These are phyloP conservation scores for Alternaria angustiovoidea DNA, from an alignment of 2,329 filamentous ascomycete genomes.

Conservation along the genomic window DNA sequence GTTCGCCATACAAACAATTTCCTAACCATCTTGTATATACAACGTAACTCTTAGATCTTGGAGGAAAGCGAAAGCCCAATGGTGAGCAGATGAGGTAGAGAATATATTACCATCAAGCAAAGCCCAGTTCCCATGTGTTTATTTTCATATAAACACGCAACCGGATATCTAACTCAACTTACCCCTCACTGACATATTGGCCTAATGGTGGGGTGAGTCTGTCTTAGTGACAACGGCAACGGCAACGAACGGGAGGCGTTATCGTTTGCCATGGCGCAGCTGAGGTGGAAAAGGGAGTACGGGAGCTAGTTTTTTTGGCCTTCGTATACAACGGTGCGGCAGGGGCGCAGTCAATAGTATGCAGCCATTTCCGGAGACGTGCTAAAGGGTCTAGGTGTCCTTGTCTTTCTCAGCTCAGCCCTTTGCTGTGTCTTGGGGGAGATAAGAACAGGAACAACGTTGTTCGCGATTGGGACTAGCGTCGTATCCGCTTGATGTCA, in stretches of 20 bases:
- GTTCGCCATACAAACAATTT: slow-evolving; percentile 1
- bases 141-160: not conserved
- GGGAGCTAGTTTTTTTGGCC: not conserved
- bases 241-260: slow-evolving; percentile 1
- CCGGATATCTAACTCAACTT: not conserved
- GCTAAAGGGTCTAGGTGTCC: not conserved
- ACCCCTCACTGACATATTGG: not conserved
- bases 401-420: not conserved
- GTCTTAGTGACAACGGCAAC: not conserved
- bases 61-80: not conserved
- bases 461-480: not conserved
- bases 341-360: not conserved
- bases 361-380: not conserved
- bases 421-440: not conserved
- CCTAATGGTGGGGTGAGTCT: not conserved
- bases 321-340: not conserved
- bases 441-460: not conserved
- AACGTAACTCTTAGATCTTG: not conserved
- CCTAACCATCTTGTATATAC: not conserved
- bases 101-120: not conserved
- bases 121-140: not conserved
- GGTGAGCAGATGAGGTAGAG: not conserved
- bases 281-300: not conserved
- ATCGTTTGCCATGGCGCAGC: not conserved
- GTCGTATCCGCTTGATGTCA: not conserved